Base-by-base conservation (phyloP, 192 early-diverging fungal species). In the Thoreauomyces humboldtii region DNA sequence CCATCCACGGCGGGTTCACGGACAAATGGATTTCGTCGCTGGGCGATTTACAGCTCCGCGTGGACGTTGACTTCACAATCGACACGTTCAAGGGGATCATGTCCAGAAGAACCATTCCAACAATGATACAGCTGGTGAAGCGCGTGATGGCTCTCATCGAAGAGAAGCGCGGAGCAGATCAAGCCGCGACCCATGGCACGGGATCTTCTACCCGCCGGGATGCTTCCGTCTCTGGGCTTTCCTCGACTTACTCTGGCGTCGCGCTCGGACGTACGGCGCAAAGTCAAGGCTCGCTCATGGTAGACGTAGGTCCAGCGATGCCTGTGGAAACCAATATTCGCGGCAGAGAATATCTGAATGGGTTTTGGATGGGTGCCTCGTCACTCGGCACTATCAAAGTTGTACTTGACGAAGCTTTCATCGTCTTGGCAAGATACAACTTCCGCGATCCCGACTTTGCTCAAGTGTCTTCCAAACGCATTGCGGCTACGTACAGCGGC, bases 101-200 rank as follows among this genome's bases (percentile, higher is more conserved):
- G 42, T 81, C 79, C 14, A 57, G 76, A 21, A 73, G 76, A 21
- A 88, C 87, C 0, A 73, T 89, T 21, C 87, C 87, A 9, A 77
- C 80, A 0, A 67, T 89, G 31, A 62, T 85, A 27, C 71, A 75
- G 28, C 79, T 86, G 73, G 22, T 51, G 1, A 59, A 76, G 29
- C 74, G 74, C 31, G 59, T 89, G 14, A 59, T 50, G 17, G 70
- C 59, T 28, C 65, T 82, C 19, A 45, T 88, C 15, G 81, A 87
- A 59, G 82, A 88, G 62, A 89, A 89, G 53, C 55, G 67, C 17
- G 59, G 53, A 24, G 21, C 58, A 24, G 71, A 77, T 34, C 1
- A 15, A 15, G 4, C 59, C 6, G 44, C 44, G n/a, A 24, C 29
- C 2, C 27, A 24, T 35, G 3, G 29, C 7, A 51, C 5, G 9